These are phyloP conservation scores for Monocercomonoides exilis DNA, from an alignment of 78 protist species.

Conservation along the genomic window DNA sequence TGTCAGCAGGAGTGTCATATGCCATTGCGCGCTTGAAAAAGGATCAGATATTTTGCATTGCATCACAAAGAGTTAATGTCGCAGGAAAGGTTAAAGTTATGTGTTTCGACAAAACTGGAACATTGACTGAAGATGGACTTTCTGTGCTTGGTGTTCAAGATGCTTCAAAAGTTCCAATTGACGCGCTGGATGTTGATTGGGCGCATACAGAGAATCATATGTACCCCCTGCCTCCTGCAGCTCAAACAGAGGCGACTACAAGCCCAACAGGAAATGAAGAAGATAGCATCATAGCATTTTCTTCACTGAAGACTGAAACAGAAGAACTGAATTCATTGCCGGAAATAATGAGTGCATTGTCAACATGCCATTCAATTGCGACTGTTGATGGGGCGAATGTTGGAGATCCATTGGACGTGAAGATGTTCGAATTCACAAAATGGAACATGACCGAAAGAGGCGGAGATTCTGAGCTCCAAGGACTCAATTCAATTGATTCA, in stretches of 20 bases:
- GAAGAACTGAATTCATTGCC: not conserved
- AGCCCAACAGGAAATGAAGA: not conserved
- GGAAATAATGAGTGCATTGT: not conserved
- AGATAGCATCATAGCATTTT: not conserved
- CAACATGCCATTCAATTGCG: not conserved
- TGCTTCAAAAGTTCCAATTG: not conserved
- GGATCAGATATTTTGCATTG: slow-evolving; percentile 48
- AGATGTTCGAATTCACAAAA: not conserved
- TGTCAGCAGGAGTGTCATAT: slow-evolving; percentile 60
- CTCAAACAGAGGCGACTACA: not conserved
- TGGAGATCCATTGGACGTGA: not conserved
- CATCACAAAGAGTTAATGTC: slow-evolving; percentile 57
- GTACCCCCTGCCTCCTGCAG: not conserved
- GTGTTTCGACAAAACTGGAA: slow-evolving; percentile 86
- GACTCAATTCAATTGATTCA: too few relatives aligned
- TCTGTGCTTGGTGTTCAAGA: slow-evolving; percentile 44
- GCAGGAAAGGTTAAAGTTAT: slow-evolving; percentile 55
- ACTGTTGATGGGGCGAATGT: not conserved
- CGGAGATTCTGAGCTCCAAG: not conserved
- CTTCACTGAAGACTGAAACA: not conserved
- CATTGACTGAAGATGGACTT: slow-evolving; percentile 78
- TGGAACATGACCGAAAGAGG: not conserved
- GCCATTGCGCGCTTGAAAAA: slow-evolving; percentile 46
- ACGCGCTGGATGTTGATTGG: not conserved
- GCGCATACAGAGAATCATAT: too few relatives aligned